Base-by-base conservation (phyloP, 2,329 filamentous ascomycete genomes). In the Aspergillus neoniger region DNA sequence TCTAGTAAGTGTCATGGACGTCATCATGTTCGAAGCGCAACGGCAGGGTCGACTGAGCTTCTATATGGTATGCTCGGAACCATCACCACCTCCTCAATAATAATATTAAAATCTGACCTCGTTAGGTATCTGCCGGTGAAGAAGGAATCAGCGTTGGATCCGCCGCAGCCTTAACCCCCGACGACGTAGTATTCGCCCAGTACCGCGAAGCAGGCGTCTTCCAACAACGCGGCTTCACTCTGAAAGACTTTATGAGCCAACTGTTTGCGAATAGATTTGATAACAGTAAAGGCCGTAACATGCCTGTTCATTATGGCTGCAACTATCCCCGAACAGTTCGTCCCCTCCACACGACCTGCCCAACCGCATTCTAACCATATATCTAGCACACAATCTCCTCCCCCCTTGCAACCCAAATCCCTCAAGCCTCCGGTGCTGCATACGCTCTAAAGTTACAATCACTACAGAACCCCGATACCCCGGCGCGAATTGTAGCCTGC, bases 21-120 rank as follows among this genome's bases (percentile, higher is more conserved):
- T 96, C 58, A 91, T 98, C 74, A 98, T 98, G 93, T 97, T 96
- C 72, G 95, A 99, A 72, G 93, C 95, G 0, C 95, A 99, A 78
- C 85, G 95, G 49, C 95, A 99, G 77, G 93, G 93, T n/a, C 87
- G 92, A 19, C 79, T 96, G 58, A 93, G 89, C 76, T 99, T 99
- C 79, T 99, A 99, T 78, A 98, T 99, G 91, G 94, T 94, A 60
- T 23, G 25, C 14, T 6, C 23, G 1, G 25, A 28, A 9, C n/a
- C 30, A 9, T 6, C 12, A 32, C 2, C 39, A 21, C 14, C 17
- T 6, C 10, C 4, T 8, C 10, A 41, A 52, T 55, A 28, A 28
- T 67, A 28, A 28, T 67, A 73, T 9, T 12, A 25, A 49, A 19
- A 17, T 12, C 15, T 21, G 21, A 54, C 10, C 8, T n/a, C 14